Conservation (phyloP, 164 flowering plant species). For the Nymphaea thermarum region DNA sequence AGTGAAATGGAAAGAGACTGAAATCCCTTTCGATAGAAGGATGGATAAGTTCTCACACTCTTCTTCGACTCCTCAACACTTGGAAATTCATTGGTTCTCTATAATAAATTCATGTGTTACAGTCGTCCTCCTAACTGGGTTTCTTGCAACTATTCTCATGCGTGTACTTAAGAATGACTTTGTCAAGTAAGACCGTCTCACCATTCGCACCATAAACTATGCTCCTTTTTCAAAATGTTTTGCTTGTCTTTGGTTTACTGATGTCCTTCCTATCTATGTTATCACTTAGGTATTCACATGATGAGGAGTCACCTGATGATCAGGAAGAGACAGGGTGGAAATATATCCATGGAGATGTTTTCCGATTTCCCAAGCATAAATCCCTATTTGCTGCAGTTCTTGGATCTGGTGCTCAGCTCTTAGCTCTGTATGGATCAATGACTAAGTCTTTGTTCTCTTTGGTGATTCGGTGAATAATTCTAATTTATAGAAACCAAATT, state of each 20-base stretch:
- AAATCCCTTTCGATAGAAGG: constrained; percentile 30
- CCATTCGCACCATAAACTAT: not conserved
- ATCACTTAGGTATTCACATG: constrained; percentile 31
- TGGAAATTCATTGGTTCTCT: constrained; percentile 63
- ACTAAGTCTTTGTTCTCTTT: too few species aligned
- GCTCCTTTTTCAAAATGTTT: not conserved
- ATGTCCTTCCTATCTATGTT: not conserved
- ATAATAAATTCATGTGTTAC: constrained; percentile 41
- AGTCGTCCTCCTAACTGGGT: constrained; percentile 43
- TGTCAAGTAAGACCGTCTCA: constrained; percentile 9
- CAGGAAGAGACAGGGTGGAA: too few species aligned
- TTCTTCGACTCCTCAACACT: constrained; percentile 29
- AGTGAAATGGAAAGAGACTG: constrained; percentile 49
- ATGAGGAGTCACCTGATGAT: constrained; percentile 19
- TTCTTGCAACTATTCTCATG: constrained; percentile 34
- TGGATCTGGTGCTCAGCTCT: not conserved
- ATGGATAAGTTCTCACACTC: constrained; percentile 47
- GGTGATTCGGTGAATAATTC: too few species aligned
- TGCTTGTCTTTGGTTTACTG: not conserved
- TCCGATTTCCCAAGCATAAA: too few species aligned
- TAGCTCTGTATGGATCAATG: constrained; percentile 8
- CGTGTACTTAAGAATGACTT: constrained; percentile 59
- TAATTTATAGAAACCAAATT: too few species aligned
- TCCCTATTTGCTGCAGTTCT: too few species aligned
- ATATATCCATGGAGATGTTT: too few species aligned